phyloP scores from a whole-genome alignment of 768 basidiomycete genomes.

The Tylopilus vinaceipallidus region DNA sequence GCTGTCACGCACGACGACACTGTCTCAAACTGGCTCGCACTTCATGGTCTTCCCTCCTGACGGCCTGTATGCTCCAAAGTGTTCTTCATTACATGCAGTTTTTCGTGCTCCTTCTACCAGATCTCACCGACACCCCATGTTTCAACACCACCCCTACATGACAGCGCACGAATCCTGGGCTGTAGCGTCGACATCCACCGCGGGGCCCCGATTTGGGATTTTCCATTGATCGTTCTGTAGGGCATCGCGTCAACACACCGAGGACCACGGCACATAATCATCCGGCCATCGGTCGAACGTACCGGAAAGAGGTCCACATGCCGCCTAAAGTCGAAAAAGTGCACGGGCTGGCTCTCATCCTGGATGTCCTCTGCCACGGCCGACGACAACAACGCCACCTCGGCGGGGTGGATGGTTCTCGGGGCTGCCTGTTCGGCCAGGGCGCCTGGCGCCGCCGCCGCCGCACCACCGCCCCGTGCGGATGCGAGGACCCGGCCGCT shows the following conservation, averaged over 20 bases:
- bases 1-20: no score
- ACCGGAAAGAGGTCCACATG: slow-evolving; percentile 22
- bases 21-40: no score
- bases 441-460: background rate
- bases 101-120: background rate
- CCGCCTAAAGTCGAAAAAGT: slow-evolving; percentile 24
- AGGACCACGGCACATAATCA: no score
- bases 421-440: background rate
- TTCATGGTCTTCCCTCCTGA: no score
- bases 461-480: slow-evolving; percentile 13
- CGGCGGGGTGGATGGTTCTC: slow-evolving; percentile 18
- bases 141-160: no score
- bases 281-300: no score
- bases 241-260: background rate
- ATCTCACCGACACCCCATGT: background rate
- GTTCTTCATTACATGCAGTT: background rate
- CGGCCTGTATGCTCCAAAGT: no score
- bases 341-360: slow-evolving; percentile 15
- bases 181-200: background rate
- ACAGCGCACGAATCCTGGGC: background rate
- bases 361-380: slow-evolving; percentile 21
- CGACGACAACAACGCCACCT: slow-evolving; percentile 20
- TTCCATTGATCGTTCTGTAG: slow-evolving; percentile 8
- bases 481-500: slow-evolving; percentile 13
- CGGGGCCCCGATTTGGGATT: no score